A percentile compares a stretch with the other conserved stretches of the same genome.
Conservation (phyloP, 768 basidiomycete species). For the Gloeostereum incarnatum region DNA sequence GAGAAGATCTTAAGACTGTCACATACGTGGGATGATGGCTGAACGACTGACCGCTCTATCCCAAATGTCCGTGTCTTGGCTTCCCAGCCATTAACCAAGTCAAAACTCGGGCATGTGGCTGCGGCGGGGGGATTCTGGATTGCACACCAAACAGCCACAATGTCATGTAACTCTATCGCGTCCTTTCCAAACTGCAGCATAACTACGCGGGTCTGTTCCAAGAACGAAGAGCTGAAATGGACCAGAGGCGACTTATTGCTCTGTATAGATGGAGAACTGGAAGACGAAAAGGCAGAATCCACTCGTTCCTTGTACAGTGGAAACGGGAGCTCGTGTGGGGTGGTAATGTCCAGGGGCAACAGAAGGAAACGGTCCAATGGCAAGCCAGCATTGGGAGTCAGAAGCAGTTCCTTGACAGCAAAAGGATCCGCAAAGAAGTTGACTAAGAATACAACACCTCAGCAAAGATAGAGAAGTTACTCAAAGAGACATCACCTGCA, state of each 20-base stretch:
- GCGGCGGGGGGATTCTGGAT: constrained; percentile 53
- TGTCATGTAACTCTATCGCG: constrained; percentile 86
- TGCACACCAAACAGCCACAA: constrained; percentile 84
- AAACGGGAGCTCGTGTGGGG: constrained; percentile 72
- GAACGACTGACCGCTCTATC: constrained; percentile 55
- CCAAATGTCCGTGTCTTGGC: constrained; percentile 45
- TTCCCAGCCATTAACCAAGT: constrained; percentile 47
- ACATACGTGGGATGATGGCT: too few relatives aligned
- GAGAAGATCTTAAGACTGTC: too few relatives aligned
- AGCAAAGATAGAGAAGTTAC: background rate
- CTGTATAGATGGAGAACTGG: constrained; percentile 34
- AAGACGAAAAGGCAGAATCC: constrained; percentile 50
- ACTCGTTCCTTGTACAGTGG: constrained; percentile 45
- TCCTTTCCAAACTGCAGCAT: constrained; percentile 80
- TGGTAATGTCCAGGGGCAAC: constrained; percentile 77
- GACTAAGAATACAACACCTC: constrained; percentile 29
- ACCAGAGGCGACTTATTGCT: constrained; percentile 46
- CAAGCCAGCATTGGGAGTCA: constrained; percentile 29
- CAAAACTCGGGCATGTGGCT: constrained; percentile 13
- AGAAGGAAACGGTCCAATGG: constrained; percentile 62
- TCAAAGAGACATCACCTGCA: constrained; percentile 37
- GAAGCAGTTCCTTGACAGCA: constrained; percentile 64
- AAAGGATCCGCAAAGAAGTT: constrained; percentile 86
- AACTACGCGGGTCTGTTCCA: constrained; percentile 64
- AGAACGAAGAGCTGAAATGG: constrained; percentile 75